These are phyloP conservation scores for Lactarius indigo DNA, from an alignment of 768 basidiomycete genomes.

Conservation along the genomic window DNA sequence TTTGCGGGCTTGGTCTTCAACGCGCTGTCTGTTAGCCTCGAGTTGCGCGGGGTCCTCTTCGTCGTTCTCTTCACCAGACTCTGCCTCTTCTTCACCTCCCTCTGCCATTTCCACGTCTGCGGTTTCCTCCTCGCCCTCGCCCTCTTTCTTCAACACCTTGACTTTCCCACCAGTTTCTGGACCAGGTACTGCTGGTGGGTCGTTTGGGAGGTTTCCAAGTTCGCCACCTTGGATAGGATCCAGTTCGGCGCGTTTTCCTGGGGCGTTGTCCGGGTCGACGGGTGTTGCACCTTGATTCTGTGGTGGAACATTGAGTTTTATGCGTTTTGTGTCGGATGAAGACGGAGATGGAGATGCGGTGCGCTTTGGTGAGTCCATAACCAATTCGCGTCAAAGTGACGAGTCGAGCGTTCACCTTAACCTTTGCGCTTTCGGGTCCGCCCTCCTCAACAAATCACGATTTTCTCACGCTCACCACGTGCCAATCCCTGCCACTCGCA, in stretches of 20 bases:
- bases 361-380: constrained; percentile 36
- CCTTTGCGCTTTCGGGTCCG: neutral
- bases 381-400: constrained; percentile 4
- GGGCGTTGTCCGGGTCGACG: constrained; percentile 75
- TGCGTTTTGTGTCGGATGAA: constrained; percentile 35
- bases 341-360: constrained; percentile 36
- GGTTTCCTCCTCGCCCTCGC: constrained; percentile 63
- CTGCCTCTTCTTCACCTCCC: constrained; percentile 68
- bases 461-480: constrained; percentile 18
- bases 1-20: constrained; percentile 85
- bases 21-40: constrained; percentile 71
- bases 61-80: constrained; percentile 77
- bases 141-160: constrained; percentile 41
- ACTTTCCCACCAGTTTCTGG: constrained; percentile 34
- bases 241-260: constrained; percentile 84
- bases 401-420: neutral
- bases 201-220: constrained; percentile 64
- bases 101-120: constrained; percentile 83
- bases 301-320: constrained; percentile 35
- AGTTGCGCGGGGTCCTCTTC: constrained; percentile 83
- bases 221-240: constrained; percentile 80
- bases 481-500: constrained; percentile 1
- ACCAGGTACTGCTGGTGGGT: constrained; percentile 32
- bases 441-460: neutral
- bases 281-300: constrained; percentile 61